Evolutionary conservation across 805 yeast genomes (phyloP).

Genomic region (Yarrowia sp.): DNA sequence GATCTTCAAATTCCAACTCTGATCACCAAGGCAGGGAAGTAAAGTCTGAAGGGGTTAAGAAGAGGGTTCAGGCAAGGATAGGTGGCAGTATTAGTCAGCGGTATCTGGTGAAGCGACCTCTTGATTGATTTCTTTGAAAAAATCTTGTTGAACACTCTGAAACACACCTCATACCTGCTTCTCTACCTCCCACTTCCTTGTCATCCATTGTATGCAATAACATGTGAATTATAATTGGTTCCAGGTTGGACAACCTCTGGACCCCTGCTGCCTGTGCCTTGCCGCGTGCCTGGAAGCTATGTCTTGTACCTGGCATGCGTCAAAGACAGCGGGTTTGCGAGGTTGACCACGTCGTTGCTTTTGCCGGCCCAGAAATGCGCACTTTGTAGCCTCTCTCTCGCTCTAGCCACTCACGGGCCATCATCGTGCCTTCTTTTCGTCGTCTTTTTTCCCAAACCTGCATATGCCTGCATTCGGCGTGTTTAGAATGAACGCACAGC

Average conservation of each 20-base stretch:
- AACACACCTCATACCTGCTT: too few relatives aligned
- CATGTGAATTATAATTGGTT: neutral
- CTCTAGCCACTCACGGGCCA: neutral
- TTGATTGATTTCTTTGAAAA: too few relatives aligned
- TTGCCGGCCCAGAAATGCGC: too few relatives aligned
- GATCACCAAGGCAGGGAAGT: conserved; percentile 9
- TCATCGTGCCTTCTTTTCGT: neutral
- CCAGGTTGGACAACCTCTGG: neutral
- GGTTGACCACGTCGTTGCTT: too few relatives aligned
- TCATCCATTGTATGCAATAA: neutral
- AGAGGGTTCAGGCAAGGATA: too few relatives aligned
- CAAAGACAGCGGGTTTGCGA: too few relatives aligned
- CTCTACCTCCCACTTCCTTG: too few relatives aligned
- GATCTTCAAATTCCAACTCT: conserved; percentile 16
- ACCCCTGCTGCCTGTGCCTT: conserved; percentile 23
- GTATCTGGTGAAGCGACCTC: too few relatives aligned
- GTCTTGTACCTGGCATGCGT: neutral
- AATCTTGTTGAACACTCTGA: too few relatives aligned
- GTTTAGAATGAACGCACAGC: too few relatives aligned
- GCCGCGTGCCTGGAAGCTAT: conserved; percentile 16
- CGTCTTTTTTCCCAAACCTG: neutral
- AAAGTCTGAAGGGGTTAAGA: neutral
- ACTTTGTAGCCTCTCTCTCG: too few relatives aligned
- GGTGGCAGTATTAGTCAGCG: too few relatives aligned
- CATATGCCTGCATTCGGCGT: conserved; percentile 2